A percentile compares a stretch with the other conserved stretches of the same genome.
phyloP scores from a whole-genome alignment of 192 early-diverging fungal genomes.

The Coemansia sp. region DNA sequence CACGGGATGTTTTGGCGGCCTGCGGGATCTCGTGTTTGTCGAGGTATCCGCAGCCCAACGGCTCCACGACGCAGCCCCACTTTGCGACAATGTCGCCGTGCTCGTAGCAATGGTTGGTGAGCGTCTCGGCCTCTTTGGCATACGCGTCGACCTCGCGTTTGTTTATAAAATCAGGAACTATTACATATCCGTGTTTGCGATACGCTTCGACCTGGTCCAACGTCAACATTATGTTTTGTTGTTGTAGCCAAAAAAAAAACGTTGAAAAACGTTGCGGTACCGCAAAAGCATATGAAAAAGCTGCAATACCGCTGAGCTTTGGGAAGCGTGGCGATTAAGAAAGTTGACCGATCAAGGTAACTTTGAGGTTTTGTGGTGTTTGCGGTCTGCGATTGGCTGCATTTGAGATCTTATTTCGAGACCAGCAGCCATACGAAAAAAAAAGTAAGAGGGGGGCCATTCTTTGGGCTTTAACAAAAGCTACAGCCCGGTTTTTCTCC shows the following conservation, averaged over 20 bases:
- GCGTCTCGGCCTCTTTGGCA: conserved; percentile 22
- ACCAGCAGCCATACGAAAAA: no score
- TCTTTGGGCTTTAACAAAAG: not conserved
- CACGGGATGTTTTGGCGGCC: conserved; percentile 3
- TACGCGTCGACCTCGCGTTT: conserved; percentile 14
- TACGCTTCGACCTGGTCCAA: conserved; percentile 23
- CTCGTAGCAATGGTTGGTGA: conserved; percentile 51
- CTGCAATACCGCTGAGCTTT: no score
- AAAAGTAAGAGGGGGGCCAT: no score
- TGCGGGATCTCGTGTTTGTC: conserved; percentile 14
- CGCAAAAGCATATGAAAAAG: no score
- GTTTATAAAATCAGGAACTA: conserved; percentile 30
- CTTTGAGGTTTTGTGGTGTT: conserved; percentile 21
- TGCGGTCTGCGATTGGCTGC: conserved; percentile 41
- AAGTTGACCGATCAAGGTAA: no score
- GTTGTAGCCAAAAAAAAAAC: not conserved
- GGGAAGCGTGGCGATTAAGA: not conserved
- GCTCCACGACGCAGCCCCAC: conserved; percentile 53
- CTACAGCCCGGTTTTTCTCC: not conserved
- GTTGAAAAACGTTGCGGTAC: no score
- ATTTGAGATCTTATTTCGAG: not conserved
- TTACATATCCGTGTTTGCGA: conserved; percentile 21
- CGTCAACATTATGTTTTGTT: not conserved
- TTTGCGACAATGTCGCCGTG: conserved; percentile 35
- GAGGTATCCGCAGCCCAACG: conserved; percentile 39